Evolutionary conservation across 495 filamentous ascomycete genomes (phyloP), one percentile per base, ranked within the genome.

Genomic region (Aspergillus leporis): DNA sequence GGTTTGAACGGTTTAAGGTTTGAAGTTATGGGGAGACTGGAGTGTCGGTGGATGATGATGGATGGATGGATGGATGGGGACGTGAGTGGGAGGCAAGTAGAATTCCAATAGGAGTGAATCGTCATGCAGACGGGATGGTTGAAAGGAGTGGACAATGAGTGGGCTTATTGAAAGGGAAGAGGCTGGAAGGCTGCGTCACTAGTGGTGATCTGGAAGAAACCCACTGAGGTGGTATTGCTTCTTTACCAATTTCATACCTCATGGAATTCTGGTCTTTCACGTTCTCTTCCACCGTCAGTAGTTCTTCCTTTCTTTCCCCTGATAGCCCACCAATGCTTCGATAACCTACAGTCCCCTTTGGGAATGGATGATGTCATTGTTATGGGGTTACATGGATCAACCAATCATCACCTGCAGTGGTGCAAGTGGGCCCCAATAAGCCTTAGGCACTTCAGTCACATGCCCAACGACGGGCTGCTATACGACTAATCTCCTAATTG

Each of bases 1-100:
- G 43, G 43, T 47, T 47, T 12, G 19, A 23, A 22, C 43, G 38
- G 38, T 14, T 41, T 23, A 47, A 47, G 43, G 43, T 47, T 47
- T 12, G 19, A 23, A 22, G 7, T 47, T 22, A 13, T 8, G 43
- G 13, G 43, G 41, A 18, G n/a, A 45, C 18, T 45, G 41, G 16
- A 45, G 18, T 45, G 41, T 21, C 2, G 43, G 43, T 5, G 41
- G 4, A 38, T 10, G 18, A 45, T 45, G 41, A 45, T 21, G 41
- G 41, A 19, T 21, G 38, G 3, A 45, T 19, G 41, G 41, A 5
- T 19, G 19, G 4, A 14, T 43, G 38, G 14, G n/a, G 6, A 43
- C 31, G 5, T 32, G 31, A 5, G 31, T 32, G 31, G 31, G 31
- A 32, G 31, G 31, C 31, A 32, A n/a, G n/a, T n/a, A n/a, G n/a